These are phyloP conservation scores for Allium fistulosum DNA, from an alignment of 106 monocot species.

Conservation along the genomic window DNA sequence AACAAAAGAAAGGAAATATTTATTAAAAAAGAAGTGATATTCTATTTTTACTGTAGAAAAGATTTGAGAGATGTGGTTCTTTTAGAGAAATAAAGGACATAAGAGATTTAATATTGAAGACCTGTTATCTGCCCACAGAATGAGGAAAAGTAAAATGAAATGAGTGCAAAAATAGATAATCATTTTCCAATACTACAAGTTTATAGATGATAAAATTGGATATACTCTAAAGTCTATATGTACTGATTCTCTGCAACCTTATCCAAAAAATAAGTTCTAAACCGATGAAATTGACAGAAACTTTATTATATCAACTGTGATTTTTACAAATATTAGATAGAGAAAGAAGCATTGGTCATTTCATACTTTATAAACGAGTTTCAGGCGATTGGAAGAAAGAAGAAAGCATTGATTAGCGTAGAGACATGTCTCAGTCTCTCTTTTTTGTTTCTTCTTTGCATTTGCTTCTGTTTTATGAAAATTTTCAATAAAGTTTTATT, in stretches of 20 bases:
- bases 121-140: not conserved
- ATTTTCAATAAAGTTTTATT: too few relatives aligned
- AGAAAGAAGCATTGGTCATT: not conserved
- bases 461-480: not conserved
- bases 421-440: not conserved
- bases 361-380: not conserved
- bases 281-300: not conserved
- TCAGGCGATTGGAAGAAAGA: not conserved
- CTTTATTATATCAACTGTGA: not conserved
- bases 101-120: not conserved
- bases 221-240: not conserved
- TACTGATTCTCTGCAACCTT: constrained; percentile 1
- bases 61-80: not conserved
- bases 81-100: not conserved
- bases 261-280: not conserved
- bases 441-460: not conserved
- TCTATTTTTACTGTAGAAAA: not conserved
- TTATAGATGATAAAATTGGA: too few relatives aligned
- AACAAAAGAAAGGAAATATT: not conserved
- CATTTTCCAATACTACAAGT: not conserved
- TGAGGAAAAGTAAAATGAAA: not conserved
- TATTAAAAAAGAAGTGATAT: not conserved
- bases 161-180: not conserved
- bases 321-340: too few relatives aligned
- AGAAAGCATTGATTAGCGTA: not conserved